A percentile compares a stretch with the other conserved stretches of the same genome.
Evolutionary conservation across 192 early-diverging fungal species (phyloP).

Genomic region (Entomortierella chlamydospora): DNA sequence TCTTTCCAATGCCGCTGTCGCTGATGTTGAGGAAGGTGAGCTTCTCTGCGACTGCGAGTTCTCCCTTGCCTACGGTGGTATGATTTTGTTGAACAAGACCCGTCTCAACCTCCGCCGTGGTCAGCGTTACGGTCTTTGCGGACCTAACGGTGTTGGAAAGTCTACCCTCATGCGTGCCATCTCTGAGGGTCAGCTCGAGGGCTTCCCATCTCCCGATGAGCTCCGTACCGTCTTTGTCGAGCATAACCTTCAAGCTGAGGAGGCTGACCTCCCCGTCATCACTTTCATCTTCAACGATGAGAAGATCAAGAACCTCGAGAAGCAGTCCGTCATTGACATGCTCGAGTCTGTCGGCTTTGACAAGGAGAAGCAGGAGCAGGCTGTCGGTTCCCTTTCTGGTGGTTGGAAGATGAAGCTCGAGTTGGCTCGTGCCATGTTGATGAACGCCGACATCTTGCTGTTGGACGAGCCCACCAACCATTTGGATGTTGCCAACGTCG

Average conservation of each 20-base stretch:
- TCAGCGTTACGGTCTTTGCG: slow-evolving; percentile 84
- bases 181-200: slow-evolving; percentile 82
- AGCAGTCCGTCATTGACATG: slow-evolving; percentile 55
- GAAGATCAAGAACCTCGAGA: slow-evolving; percentile 68
- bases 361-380: slow-evolving; percentile 66
- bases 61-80: slow-evolving; percentile 85
- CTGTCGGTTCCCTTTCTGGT: slow-evolving; percentile 82
- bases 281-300: slow-evolving; percentile 74
- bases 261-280: slow-evolving; percentile 74
- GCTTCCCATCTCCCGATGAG: slow-evolving; percentile 81
- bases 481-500: slow-evolving; percentile 75
- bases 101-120: slow-evolving; percentile 75
- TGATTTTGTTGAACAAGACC: slow-evolving; percentile 81
- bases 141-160: slow-evolving; percentile 88
- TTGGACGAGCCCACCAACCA: slow-evolving; percentile 90
- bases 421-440: slow-evolving; percentile 87
- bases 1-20: slow-evolving; percentile 57
- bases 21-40: slow-evolving; percentile 66
- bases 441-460: slow-evolving; percentile 85
- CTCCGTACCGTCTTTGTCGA: slow-evolving; percentile 85
- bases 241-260: slow-evolving; percentile 78
- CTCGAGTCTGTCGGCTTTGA: slow-evolving; percentile 78
- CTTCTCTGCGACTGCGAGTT: slow-evolving; percentile 79
- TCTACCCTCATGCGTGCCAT: slow-evolving; percentile 89
- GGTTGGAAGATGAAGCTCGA: slow-evolving; percentile 94